phyloP scores from a whole-genome alignment of 768 basidiomycete species.

The Xerocomellus amylosporus region DNA sequence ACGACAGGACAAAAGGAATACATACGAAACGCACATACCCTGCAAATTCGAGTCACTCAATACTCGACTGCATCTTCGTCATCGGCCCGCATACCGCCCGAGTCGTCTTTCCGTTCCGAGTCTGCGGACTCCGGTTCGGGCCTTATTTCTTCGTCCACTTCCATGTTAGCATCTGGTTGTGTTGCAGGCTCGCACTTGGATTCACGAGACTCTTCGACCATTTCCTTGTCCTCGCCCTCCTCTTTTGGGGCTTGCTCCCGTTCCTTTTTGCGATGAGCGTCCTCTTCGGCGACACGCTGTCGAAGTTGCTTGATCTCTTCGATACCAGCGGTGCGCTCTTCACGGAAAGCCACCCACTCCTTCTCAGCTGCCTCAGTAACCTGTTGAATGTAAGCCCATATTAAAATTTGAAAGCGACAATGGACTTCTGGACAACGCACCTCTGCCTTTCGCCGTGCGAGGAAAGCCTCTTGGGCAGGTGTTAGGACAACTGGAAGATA shows the following conservation, averaged over 20 bases:
- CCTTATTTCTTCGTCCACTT: slow-evolving; percentile 37
- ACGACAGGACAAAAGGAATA: slow-evolving; percentile 13
- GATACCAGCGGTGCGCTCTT: slow-evolving; percentile 56
- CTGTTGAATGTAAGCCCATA: slow-evolving; percentile 34
- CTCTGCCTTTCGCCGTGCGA: slow-evolving; percentile 60
- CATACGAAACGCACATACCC: slow-evolving; percentile 29
- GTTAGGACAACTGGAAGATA: slow-evolving; percentile 72
- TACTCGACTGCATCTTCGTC: slow-evolving; percentile 85
- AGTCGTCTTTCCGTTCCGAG: slow-evolving; percentile 52
- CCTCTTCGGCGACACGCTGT: slow-evolving; percentile 64
- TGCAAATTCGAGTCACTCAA: slow-evolving; percentile 33
- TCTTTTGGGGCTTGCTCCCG: slow-evolving; percentile 39
- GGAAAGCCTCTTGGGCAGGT: slow-evolving; percentile 66
- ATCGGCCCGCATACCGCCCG: slow-evolving; percentile 56
- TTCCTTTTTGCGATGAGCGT: slow-evolving; percentile 44
- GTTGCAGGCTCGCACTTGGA: slow-evolving; percentile 17
- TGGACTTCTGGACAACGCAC: slow-evolving; percentile 34
- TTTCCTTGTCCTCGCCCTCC: slow-evolving; percentile 33
- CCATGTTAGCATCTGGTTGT: slow-evolving; percentile 32
- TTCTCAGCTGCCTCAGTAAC: slow-evolving; percentile 59
- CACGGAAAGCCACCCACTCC: slow-evolving; percentile 65
- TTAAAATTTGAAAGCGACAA: not conserved
- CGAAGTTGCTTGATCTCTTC: slow-evolving; percentile 63
- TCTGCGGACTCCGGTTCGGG: slow-evolving; percentile 35
- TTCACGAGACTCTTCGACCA: slow-evolving; percentile 27